Conservation (phyloP, 2,329 filamentous ascomycete species). For the Fusarium duplospermum region DNA sequence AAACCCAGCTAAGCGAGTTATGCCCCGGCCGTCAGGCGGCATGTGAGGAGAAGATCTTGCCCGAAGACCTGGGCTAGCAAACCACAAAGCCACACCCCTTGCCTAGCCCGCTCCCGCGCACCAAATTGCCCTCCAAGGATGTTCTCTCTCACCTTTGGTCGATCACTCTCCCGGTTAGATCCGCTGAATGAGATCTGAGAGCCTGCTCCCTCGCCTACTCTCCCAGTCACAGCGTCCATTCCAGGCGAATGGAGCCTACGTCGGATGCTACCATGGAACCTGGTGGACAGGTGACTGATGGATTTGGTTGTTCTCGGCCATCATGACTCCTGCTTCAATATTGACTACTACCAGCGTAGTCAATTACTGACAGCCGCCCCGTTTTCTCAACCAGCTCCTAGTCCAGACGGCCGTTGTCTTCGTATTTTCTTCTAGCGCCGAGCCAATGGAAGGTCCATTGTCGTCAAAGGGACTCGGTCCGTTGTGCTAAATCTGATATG, state of each 20-base stretch:
- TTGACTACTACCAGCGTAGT: conserved; percentile 7
- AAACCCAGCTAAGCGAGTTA: background rate
- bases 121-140: conserved; percentile 11
- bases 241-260: conserved; percentile 5
- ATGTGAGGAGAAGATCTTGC: conserved; percentile 28
- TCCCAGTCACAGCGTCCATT: conserved; percentile 23
- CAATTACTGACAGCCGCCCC: conserved; percentile 1
- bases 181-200: conserved; percentile 31
- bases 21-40: conserved; percentile 18
- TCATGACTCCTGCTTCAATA: conserved; percentile 15
- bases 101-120: conserved; percentile 20
- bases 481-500: conserved; percentile 1
- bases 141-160: conserved; percentile 22
- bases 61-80: conserved; percentile 12
- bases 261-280: background rate
- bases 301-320: background rate
- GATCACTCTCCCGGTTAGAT: conserved; percentile 43
- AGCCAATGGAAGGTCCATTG: background rate
- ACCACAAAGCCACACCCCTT: conserved; percentile 29
- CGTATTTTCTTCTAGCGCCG: conserved; percentile 9
- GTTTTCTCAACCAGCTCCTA: background rate
- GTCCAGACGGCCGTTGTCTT: conserved; percentile 11
- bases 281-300: background rate
- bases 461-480: background rate
- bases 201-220: conserved; percentile 1